phyloP scores from a whole-genome alignment of 129 eudicot species.

The Chrysanthemum seticuspe region DNA sequence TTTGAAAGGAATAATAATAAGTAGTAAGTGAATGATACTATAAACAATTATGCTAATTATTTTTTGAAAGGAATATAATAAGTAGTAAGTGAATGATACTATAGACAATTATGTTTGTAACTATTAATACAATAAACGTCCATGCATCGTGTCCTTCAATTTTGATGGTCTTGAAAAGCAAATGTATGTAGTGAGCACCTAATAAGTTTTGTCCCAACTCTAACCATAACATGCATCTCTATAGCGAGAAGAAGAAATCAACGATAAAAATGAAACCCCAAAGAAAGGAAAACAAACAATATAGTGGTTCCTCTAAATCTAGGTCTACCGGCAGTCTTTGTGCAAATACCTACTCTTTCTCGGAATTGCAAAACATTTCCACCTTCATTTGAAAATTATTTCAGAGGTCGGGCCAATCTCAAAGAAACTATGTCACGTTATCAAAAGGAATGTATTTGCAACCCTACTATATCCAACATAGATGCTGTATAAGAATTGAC shows the following conservation, averaged over 20 bases:
- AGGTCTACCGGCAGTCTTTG: conserved; percentile 31
- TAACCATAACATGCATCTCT: conserved; percentile 27
- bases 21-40: no score
- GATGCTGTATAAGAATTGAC: neutral
- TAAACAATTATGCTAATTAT: no score
- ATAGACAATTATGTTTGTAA: no score
- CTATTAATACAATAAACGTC: no score
- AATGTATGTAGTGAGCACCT: no score
- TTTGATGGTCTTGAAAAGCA: no score
- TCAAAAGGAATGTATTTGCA: neutral
- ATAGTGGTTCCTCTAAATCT: conserved; percentile 22
- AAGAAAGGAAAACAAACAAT: conserved; percentile 9
- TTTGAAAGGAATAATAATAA: no score
- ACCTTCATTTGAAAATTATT: conserved; percentile 24
- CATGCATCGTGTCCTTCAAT: no score
- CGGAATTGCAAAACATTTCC: conserved; percentile 19
- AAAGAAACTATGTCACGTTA: conserved; percentile 4
- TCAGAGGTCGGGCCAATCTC: conserved; percentile 23
- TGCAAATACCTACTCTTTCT: conserved; percentile 28
- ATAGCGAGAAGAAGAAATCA: no score
- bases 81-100: no score
- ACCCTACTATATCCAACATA: neutral
- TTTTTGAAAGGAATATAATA: no score
- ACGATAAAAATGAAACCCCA: neutral
- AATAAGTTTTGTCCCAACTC: no score